phyloP scores from a whole-genome alignment of 495 filamentous ascomycete species.

The Bryoglossum gracile region DNA sequence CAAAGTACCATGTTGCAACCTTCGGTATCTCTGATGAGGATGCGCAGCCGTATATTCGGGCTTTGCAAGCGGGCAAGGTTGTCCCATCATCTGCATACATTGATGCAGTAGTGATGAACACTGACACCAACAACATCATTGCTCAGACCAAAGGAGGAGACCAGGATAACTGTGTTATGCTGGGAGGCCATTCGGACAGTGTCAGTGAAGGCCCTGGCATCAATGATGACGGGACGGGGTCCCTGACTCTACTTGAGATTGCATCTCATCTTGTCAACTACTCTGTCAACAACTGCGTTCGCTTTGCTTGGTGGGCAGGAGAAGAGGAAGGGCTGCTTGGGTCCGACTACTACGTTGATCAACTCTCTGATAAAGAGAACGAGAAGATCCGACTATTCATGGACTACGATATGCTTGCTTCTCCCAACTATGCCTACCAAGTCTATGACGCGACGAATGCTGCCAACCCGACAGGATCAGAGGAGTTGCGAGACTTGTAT shows the following conservation, averaged over 20 bases:
- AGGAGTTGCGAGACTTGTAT: conserved; percentile 44
- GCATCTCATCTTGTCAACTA: conserved; percentile 43
- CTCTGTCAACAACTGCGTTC: conserved; percentile 47
- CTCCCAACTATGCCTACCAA: conserved; percentile 48
- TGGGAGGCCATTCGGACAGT: conserved; percentile 49
- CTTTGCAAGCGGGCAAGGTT: conserved; percentile 38
- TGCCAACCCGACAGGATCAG: conserved; percentile 40
- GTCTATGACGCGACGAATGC: conserved; percentile 42
- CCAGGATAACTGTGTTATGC: conserved; percentile 48
- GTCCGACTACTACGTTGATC: conserved; percentile 46
- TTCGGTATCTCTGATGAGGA: conserved; percentile 48
- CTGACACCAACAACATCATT: conserved; percentile 45
- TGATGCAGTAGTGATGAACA: conserved; percentile 38
- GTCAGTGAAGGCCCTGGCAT: conserved; percentile 42
- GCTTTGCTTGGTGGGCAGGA: conserved; percentile 51
- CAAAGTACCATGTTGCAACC: conserved; percentile 47
- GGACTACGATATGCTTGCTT: conserved; percentile 55
- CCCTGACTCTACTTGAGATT: conserved; percentile 46
- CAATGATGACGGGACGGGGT: conserved; percentile 48
- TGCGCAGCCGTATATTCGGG: conserved; percentile 39
- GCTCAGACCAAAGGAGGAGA: conserved; percentile 48
- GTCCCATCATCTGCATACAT: conserved; percentile 49
- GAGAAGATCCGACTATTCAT: conserved; percentile 49
- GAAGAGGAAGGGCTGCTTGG: conserved; percentile 54
- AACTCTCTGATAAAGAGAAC: conserved; percentile 41